A percentile compares a stretch with the other conserved stretches of the same genome.
Evolutionary conservation across 169 alveolate species (phyloP).

Genomic region (Plasmodium vinckei): DNA sequence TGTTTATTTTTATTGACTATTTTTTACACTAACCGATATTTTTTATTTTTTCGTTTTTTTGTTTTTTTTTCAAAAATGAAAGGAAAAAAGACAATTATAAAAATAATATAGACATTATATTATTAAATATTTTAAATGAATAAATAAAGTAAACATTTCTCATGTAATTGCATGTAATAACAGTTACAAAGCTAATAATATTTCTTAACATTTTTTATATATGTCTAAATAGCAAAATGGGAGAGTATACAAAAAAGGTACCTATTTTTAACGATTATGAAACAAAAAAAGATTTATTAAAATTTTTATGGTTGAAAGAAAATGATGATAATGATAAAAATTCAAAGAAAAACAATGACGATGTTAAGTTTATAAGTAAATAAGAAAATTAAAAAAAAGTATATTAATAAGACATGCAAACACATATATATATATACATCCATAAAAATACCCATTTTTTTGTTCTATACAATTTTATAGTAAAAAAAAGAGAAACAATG

Average conservation of each 20-base stretch:
- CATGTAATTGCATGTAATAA: too few species aligned
- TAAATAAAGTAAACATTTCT: too few species aligned
- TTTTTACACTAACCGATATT: too few species aligned
- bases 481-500: slow-evolving; percentile 64
- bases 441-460: neutral
- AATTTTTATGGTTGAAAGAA: slow-evolving; percentile 36
- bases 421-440: neutral
- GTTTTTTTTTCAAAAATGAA: neutral
- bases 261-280: slow-evolving; percentile 67
- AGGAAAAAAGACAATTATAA: neutral
- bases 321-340: slow-evolving; percentile 14
- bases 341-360: slow-evolving; percentile 42
- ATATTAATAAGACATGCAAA: neutral
- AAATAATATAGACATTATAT: neutral
- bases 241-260: slow-evolving; percentile 55
- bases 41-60: too few species aligned
- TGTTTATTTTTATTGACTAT: too few species aligned
- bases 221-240: slow-evolving; percentile 12
- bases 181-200: neutral
- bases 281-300: slow-evolving; percentile 54
- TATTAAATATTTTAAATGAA: neutral
- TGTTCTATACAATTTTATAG: neutral
- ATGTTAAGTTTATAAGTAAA: slow-evolving; percentile 61
- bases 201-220: neutral
- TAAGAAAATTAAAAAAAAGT: neutral